Conservation (phyloP, 495 filamentous ascomycete genomes). For the Xylaria longipes region DNA sequence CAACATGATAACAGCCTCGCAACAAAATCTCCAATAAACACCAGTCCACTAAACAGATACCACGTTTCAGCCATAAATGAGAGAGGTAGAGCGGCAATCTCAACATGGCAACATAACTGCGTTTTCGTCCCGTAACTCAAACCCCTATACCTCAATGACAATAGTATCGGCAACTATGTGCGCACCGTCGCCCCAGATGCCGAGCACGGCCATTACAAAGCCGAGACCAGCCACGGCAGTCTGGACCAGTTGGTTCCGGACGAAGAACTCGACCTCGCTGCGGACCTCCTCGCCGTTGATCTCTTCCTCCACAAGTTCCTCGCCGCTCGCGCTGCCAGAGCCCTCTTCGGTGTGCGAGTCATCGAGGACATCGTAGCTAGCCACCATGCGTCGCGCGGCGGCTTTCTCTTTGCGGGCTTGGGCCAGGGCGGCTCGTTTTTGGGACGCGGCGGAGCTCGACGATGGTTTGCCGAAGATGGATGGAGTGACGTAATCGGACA, state of each 20-base stretch:
- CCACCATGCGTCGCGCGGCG: slow-evolving; percentile 55
- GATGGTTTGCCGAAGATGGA: slow-evolving; percentile 53
- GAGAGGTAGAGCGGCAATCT: background rate
- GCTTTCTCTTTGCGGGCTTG: slow-evolving; percentile 36
- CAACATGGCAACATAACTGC: background rate
- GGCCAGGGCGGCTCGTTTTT: slow-evolving; percentile 33
- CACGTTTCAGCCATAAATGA: background rate
- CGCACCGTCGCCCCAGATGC: slow-evolving; percentile 88
- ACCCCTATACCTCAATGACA: slow-evolving; percentile 26
- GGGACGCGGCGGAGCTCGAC: slow-evolving; percentile 32
- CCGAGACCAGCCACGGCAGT: slow-evolving; percentile 67
- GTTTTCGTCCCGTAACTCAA: background rate
- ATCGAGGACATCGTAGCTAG: slow-evolving; percentile 69
- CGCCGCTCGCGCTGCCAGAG: slow-evolving; percentile 50
- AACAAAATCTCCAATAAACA: slow-evolving; percentile 14
- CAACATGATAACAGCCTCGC: background rate
- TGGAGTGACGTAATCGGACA: slow-evolving; percentile 58
- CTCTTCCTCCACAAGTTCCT: slow-evolving; percentile 56
- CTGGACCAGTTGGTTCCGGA: slow-evolving; percentile 65
- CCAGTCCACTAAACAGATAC: background rate
- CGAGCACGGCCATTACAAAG: slow-evolving; percentile 78
- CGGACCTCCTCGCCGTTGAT: slow-evolving; percentile 85
- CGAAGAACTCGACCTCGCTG: slow-evolving; percentile 69
- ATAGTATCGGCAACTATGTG: slow-evolving; percentile 25
- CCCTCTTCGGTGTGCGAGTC: slow-evolving; percentile 52